These are phyloP conservation scores for Medicago lupulina DNA, from an alignment of 306 rosid species.

Conservation along the genomic window DNA sequence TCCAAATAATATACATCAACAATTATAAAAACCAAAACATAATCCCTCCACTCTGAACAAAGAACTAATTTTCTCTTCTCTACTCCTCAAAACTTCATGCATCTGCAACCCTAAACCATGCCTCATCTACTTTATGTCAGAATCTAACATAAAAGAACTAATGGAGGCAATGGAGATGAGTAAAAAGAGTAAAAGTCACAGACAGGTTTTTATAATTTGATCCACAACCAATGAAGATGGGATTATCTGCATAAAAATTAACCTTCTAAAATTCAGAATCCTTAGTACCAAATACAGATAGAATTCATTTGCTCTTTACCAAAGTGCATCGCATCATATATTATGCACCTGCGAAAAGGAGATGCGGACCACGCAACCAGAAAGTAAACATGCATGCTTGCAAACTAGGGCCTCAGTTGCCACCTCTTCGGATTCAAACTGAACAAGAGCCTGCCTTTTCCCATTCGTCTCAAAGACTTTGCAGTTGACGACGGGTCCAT, in stretches of 20 bases:
- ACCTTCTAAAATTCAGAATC: constrained; percentile 53
- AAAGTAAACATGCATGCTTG: constrained; percentile 85
- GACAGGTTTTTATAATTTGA: no score
- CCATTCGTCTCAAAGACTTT: constrained; percentile 98
- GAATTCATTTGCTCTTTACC: constrained; percentile 13
- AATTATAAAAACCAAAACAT: no score
- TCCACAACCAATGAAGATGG: no score
- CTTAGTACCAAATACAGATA: constrained; percentile 42
- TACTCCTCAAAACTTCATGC: no score
- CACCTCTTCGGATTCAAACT: constrained; percentile 92
- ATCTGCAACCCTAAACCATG: no score
- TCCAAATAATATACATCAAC: no score
- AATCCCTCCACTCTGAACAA: no score
- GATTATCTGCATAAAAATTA: constrained; percentile 32
- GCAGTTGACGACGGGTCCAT: constrained; percentile 71
- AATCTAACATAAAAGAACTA: no score
- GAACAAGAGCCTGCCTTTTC: constrained; percentile 89
- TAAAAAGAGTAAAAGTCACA: no score
- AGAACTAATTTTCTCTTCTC: no score
- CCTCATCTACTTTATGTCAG: no score
- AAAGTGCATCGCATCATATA: constrained; percentile 55
- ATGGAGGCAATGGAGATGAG: no score
- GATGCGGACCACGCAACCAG: constrained; percentile 81
- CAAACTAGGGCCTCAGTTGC: constrained; percentile 98
- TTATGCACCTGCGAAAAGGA: constrained; percentile 93